Evolutionary conservation across 148 eudicot genomes (phyloP).

Genomic region (Arbutus unedo): DNA sequence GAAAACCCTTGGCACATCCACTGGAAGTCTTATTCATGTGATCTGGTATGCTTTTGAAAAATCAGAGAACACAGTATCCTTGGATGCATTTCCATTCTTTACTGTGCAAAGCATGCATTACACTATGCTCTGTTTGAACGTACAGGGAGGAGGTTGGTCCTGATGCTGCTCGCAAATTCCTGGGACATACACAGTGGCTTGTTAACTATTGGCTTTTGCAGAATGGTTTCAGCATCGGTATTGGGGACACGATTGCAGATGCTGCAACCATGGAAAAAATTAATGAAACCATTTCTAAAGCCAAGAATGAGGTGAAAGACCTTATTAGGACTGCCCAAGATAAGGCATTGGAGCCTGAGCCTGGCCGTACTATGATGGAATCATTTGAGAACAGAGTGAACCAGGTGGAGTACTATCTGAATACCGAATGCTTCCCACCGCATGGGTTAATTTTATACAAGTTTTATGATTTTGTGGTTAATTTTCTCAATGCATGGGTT

Average conservation of each 20-base stretch:
- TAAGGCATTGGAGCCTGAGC: slow-evolving; percentile 88
- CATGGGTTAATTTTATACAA: not conserved
- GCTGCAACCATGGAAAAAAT: slow-evolving; percentile 90
- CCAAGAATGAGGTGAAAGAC: slow-evolving; percentile 88
- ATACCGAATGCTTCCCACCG: not conserved
- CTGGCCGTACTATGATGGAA: slow-evolving; percentile 99
- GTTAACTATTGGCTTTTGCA: slow-evolving; percentile 98
- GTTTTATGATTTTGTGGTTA: not conserved
- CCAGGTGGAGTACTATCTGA: slow-evolving; percentile 49
- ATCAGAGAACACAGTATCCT: not conserved
- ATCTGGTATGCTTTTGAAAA: slow-evolving; percentile 55
- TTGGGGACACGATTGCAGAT: slow-evolving; percentile 99
- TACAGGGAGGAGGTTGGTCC: slow-evolving; percentile 99
- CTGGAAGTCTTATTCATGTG: slow-evolving; percentile 96
- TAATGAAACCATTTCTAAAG: slow-evolving; percentile 84
- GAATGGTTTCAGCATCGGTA: slow-evolving; percentile 91
- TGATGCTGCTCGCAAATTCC: slow-evolving; percentile 97
- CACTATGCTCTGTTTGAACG: not conserved
- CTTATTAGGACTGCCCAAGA: slow-evolving; percentile 76
- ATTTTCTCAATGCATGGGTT: not conserved
- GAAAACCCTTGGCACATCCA: slow-evolving; percentile 85
- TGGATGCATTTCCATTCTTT: not conserved
- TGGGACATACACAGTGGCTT: slow-evolving; percentile 99
- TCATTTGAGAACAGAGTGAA: slow-evolving; percentile 97
- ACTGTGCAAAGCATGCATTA: not conserved